phyloP scores from a whole-genome alignment of 106 monocot species.

The Posidonia australis region DNA sequence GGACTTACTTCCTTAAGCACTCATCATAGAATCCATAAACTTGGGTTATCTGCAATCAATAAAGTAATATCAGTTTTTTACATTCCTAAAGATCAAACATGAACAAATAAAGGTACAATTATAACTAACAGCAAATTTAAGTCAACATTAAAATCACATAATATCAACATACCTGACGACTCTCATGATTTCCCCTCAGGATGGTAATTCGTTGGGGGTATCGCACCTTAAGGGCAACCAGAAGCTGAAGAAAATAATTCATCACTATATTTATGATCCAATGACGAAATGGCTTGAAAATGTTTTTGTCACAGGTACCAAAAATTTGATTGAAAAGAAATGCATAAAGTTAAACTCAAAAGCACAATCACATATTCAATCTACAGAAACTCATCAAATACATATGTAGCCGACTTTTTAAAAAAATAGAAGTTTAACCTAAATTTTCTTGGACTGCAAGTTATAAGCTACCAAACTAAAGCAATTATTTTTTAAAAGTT shows the following conservation, averaged over 20 bases:
- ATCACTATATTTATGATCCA: background rate
- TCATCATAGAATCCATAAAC: slow-evolving; percentile 99
- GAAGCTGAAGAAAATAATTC: slow-evolving; percentile 41
- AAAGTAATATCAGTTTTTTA: background rate
- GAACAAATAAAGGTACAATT: background rate
- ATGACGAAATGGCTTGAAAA: background rate
- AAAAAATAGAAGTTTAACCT: too few species aligned
- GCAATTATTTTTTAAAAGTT: too few species aligned
- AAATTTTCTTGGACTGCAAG: too few species aligned
- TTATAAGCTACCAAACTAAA: too few species aligned
- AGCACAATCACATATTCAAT: too few species aligned
- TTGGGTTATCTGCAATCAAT: slow-evolving; percentile 81
- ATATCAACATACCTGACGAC: slow-evolving; percentile 58
- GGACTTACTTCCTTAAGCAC: slow-evolving; percentile 93
- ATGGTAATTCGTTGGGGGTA: slow-evolving; percentile 92
- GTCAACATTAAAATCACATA: background rate
- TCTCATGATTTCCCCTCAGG: slow-evolving; percentile 97
- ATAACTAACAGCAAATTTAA: too few species aligned
- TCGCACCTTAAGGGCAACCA: slow-evolving; percentile 90
- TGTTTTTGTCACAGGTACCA: too few species aligned
- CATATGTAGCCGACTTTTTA: too few species aligned
- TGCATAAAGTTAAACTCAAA: too few species aligned
- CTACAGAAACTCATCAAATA: too few species aligned
- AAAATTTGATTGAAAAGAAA: too few species aligned
- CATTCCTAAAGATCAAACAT: background rate